phyloP scores from a whole-genome alignment of 2,329 filamentous ascomycete species.

The Dothistroma pini region DNA sequence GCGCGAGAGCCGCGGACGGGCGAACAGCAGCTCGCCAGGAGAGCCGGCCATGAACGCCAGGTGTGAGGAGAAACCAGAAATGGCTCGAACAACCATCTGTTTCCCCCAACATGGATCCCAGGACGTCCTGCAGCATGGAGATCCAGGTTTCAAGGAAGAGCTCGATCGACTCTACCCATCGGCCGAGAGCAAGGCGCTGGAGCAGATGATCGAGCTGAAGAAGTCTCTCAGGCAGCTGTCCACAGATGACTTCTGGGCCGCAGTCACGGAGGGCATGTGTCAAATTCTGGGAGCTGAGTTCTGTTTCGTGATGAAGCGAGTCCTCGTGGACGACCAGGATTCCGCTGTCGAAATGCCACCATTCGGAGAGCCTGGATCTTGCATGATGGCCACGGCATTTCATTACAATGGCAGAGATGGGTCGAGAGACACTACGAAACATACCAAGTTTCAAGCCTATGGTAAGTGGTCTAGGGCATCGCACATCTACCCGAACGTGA shows the following conservation, averaged over 20 bases:
- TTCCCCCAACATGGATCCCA: constrained; percentile 29
- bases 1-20: constrained; percentile 1
- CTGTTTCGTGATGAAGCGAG: constrained; percentile 64
- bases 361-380: constrained; percentile 58
- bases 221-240: constrained; percentile 50
- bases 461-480: constrained; percentile 40
- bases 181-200: constrained; percentile 59
- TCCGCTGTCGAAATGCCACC: constrained; percentile 58
- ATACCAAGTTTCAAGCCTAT: constrained; percentile 63
- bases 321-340: constrained; percentile 57
- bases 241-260: constrained; percentile 60
- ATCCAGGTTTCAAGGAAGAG: constrained; percentile 26
- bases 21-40: background rate
- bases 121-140: constrained; percentile 25
- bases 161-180: constrained; percentile 23
- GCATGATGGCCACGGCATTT: constrained; percentile 62
- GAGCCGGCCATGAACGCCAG: constrained; percentile 10
- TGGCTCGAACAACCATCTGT: constrained; percentile 28
- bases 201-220: constrained; percentile 60
- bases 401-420: constrained; percentile 59
- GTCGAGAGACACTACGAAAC: constrained; percentile 52
- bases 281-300: constrained; percentile 62
- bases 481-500: too few species aligned
- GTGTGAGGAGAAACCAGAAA: constrained; percentile 9
- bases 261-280: constrained; percentile 62